Base-by-base conservation (phyloP, 2,329 filamentous ascomycete species). In the Monilinia vaccinii-corymbosi region DNA sequence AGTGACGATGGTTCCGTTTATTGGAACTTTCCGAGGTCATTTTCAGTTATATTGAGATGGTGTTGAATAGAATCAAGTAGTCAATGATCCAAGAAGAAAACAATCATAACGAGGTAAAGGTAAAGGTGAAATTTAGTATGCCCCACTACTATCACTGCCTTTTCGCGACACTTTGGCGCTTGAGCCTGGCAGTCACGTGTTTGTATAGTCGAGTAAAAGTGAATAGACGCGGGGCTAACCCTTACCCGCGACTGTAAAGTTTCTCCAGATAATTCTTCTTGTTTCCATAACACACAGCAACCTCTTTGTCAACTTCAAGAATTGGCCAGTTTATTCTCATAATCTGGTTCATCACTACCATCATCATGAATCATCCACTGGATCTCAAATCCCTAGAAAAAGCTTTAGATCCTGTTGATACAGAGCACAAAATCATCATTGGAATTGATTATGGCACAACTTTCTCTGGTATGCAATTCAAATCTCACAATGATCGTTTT, bases 381-480 rank as follows among this genome's bases (percentile, higher is more conserved):
- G 9, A 42, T 14, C 38, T 4, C 16, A 42, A 16, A 16, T 42
- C 18, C 36, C 9, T 21, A 7, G n/a, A n/a, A 21, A 13, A 18
- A 8, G 14, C 32, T 40, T 11, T 2, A 9, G 18, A 16, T n/a
- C 32, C 36, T 31, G 23, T 44, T 14, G 7, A 18, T 36, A 10
- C 28, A 11, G 46, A 44, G 11, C 65, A 67, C 28, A 68, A 66
- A 34, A 60, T 69, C 21, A 65, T 69, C 11, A 46, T 69, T 14
- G 67, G 66, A 53, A 65, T 68, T 60, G 67, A 69, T 56, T 68
- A 67, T 38, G 67, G 67, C 1, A 69, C 67, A 23, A 69, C 67
- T 1, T 68, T 63, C 10, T 65, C 66, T 40, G 66, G 67, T 64
- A 63, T 18, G 25, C 8, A 23, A 45, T 0, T 56, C 8, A 11